These are phyloP conservation scores for Calycina herbarum DNA, from an alignment of 2,329 filamentous ascomycete genomes.

Conservation along the genomic window DNA sequence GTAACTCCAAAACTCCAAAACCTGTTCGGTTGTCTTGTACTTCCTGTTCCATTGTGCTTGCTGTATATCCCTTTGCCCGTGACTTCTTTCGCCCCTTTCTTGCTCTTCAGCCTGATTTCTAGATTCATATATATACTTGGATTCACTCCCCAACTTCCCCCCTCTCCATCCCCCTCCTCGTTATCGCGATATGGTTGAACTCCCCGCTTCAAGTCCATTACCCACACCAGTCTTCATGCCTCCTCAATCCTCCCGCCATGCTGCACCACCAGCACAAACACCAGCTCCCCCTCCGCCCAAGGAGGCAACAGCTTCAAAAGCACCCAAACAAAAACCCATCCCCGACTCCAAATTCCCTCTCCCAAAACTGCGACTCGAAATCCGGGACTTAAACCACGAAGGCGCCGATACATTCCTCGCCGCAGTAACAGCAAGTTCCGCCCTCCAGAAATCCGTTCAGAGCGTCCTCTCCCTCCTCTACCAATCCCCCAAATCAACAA, in stretches of 20 bases:
- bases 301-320: not conserved
- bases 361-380: slow-evolving; percentile 59
- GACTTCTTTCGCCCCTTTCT: not conserved
- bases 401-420: slow-evolving; percentile 68
- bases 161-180: not conserved
- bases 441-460: slow-evolving; percentile 62
- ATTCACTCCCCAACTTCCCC: not conserved
- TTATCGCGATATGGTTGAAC: slow-evolving; percentile 9
- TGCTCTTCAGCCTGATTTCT: not conserved
- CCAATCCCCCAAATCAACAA: slow-evolving; percentile 42
- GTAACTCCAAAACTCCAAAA: not conserved
- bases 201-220: slow-evolving; percentile 19
- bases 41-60: too few relatives aligned
- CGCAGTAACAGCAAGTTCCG: slow-evolving; percentile 60
- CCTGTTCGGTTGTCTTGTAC: not conserved
- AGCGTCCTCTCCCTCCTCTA: slow-evolving; percentile 76
- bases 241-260: slow-evolving; percentile 27
- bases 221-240: slow-evolving; percentile 30
- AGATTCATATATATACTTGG: not conserved
- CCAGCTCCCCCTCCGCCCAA: not conserved
- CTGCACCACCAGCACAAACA: slow-evolving; percentile 17
- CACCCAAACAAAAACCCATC: slow-evolving; percentile 11
- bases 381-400: slow-evolving; percentile 57
- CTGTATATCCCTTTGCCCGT: not conserved
- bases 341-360: slow-evolving; percentile 40